Evolutionary conservation across 495 filamentous ascomycete species (phyloP), one percentile per base, ranked within the genome.

Genomic region (Cryomyces antarcticus): DNA sequence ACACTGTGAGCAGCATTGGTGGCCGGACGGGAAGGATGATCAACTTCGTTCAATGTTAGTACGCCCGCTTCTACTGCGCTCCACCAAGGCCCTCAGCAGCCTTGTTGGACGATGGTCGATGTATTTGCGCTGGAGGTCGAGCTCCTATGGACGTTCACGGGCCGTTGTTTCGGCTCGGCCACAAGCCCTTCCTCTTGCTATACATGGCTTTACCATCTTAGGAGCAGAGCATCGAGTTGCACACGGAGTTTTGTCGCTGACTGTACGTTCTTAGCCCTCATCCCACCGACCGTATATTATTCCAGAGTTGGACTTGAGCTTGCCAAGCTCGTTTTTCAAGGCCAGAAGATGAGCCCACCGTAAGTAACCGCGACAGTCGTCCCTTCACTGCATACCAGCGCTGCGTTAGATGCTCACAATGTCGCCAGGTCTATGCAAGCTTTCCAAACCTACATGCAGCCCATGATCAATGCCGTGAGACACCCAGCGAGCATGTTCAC

Each of bases 261-360:
- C 55, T 48, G 31, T 37, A 17, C 13, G 12, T 34, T 13, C 10
- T 39, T 55, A 97, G 89, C 79, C 55, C 67, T 88, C 64, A 76
- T 85, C 51, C 92, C 92, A 48, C 75, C 77, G 37, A 76, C 80
- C 49, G 51, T 92, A 56, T 94, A 94, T 73, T 96, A 95, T 71
- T 73, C 77, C 41, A 78, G 73, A 56, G 89, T 99, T 55, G 85
- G 71, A 47, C 57, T 83, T 46, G 92, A 96, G 68, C 69, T 96
- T 39, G 72, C 70, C 52, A 87, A 78, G 70, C 62, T 95, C 45
- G 79, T 96, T 45, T 84, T 86, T 69, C 72, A 71, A 56, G 79
- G 80, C 57, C 84, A 88, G 61, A 81, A 76, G 65, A 95, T 99
- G 85, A 65, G 66, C 51, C 88, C 85, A 54, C 89, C 89, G 89